Base-by-base conservation (phyloP, 352 stramenopile species). In the Vaucheria bursata region DNA sequence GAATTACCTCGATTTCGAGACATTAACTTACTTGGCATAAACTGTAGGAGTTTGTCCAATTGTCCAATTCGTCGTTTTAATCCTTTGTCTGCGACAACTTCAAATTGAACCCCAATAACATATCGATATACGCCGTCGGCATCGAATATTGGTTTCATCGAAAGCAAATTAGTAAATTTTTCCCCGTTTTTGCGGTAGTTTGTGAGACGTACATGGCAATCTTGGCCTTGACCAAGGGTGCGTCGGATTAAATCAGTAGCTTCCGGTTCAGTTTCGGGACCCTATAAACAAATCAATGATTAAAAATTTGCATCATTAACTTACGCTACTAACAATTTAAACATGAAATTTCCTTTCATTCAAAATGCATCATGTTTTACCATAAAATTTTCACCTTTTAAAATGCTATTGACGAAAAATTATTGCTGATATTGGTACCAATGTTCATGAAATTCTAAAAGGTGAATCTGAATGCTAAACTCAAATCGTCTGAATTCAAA, bases 91-190 rank as follows among this genome's bases (percentile, higher is more conserved):
- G 80, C 33, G 1, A 75, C 29, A 36, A 84, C 77, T 74, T 83
- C 78, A 50, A 83, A 83, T 53, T 80, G 78, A 33, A 83, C 74
- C 50, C 78, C 78, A 64, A 83, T 80, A 3, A 81, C 73, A 52
- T 81, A 83, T 1, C 78, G 73, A 70, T 83, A 80, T 32, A 71
- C 88, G 69, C 89, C 87, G 38, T 91, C 81, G 1, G 85, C 85
- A 79, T 93, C 89, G 36, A 87, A 85, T 31, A 94, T 76, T 31
- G 89, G 86, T 25, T 89, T 89, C 18, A 94, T 87, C 84, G 92
- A 93, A 81, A 95, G 91, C 78, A 94, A 89, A 86, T 95, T 95
- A 87, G 87, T 93, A 78, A 95, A 95, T 3, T 88, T 85, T 8
- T 87, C 90, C 39, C 90, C 89, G 79, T 94, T 89, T 0, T 86